These are phyloP conservation scores for Anacardium occidentale DNA, from an alignment of 345 rosid species.

Conservation along the genomic window DNA sequence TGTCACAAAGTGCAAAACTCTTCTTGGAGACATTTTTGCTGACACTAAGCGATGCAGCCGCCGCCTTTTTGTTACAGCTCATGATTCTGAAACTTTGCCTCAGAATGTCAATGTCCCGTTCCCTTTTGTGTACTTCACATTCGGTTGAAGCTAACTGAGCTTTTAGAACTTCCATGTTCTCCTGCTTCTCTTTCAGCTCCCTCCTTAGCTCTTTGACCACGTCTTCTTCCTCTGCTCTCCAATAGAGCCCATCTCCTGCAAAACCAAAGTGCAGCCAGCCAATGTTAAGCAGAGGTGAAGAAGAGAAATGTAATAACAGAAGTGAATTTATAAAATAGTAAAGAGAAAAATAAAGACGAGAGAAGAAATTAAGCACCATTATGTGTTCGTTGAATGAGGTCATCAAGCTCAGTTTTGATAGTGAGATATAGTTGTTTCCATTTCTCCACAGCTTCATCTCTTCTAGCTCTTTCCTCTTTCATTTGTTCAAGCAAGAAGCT, in stretches of 20 bases:
- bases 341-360: too few relatives aligned
- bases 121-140: conserved; percentile 41
- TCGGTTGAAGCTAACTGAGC: conserved; percentile 43
- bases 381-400: conserved; percentile 64
- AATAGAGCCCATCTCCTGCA: conserved; percentile 43
- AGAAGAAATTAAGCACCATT: neutral
- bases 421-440: conserved; percentile 90
- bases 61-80: conserved; percentile 31
- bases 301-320: too few relatives aligned
- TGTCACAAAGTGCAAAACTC: neutral
- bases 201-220: conserved; percentile 51
- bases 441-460: conserved; percentile 73
- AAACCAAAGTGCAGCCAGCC: neutral
- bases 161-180: conserved; percentile 45
- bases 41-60: neutral
- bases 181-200: conserved; percentile 53
- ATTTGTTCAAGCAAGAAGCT: conserved; percentile 47
- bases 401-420: conserved; percentile 81
- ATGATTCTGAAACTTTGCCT: conserved; percentile 71
- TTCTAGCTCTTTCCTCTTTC: conserved; percentile 60
- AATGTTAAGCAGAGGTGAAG: neutral
- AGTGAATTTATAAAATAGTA: too few relatives aligned
- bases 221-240: conserved; percentile 48
- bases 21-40: neutral
- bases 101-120: conserved; percentile 64